Evolutionary conservation across 805 yeast genomes (phyloP), one percentile per base, ranked within the genome.

Genomic region (Cyberlindnera bimundalis): DNA sequence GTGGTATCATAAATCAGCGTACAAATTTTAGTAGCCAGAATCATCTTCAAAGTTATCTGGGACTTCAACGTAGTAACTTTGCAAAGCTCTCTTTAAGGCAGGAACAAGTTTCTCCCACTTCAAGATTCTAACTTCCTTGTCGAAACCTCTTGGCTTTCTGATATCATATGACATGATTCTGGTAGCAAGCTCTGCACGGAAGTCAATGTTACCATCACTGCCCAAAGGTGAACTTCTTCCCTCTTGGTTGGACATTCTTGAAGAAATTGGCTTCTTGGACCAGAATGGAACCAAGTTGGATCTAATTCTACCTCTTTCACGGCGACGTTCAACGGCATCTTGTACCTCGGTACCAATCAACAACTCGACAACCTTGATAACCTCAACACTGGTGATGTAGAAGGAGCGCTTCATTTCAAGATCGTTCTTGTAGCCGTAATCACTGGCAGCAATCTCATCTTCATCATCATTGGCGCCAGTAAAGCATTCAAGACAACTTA

Each of bases 361-460:
- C 37, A 78, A 56, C 59, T 80, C 85, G 23, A 80, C 81, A 48
- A 80, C 74, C 58, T 74, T 79, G 47, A 80, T 73, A 16, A 80
- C 84, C 53, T 80, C 86, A 26, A 80, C 84, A 41, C 80, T 73
- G 1, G 86, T 80, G 41, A 80, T 76, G 61, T 78, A 79, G 55
- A 53, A 60, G 7, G 42, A 38, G 24, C 53, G 48, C 27, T 39
- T 40, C 2, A 39, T 2, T 1, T 38, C 47, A 12, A 47, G 23
- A n/a, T 15, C 33, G 12, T 62, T 68, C 24, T 57, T 50, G 17
- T 54, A 58, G 26, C 53, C 60, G 3, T 43, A 34, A 46, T 65
- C 67, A 1, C 9, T 58, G 3, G 50, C 41, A 20, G 13, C 20
- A 20, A 59, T 53, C 9, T 55, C 61, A 27, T 56, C 63, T 1